Base-by-base conservation (phyloP, 345 rosid genomes). In the Corchorus capsularis region DNA sequence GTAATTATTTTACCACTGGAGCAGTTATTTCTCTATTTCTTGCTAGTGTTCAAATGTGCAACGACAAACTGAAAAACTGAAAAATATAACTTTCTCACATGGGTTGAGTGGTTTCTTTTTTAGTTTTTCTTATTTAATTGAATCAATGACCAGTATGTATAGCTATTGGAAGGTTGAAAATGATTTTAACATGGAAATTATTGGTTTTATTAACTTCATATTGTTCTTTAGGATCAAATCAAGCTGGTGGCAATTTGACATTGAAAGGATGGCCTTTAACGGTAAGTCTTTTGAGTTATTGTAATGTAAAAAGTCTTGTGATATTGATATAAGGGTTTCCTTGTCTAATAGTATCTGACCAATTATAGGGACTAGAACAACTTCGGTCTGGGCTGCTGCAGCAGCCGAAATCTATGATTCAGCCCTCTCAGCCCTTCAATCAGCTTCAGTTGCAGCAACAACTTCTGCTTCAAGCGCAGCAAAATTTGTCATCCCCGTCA, bases 191-290 rank as follows among this genome's bases (percentile, higher is more conserved):
- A 13, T 46, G 55, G 71, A 56, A 12, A 12, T 54, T 45, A 41
- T 64, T 61, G 69, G 65, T 67, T 72, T 47, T 66, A 13, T 61
- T 57, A 15, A 53, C 62, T 77, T 71, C 27, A 41, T 73, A 6
- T 17, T 70, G 57, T 78, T 27, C 56, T 57, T 14, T 41, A 90
- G 94, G 90, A 56, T 75, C 86, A 67, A 84, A 78, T 79, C 94
- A 84, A 85, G 83, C 83, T 47, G 89, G 85, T 46, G 81, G 84
- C 83, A 85, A 76, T 76, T 83, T 88, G 85, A 80, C 94, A 47
- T 72, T 88, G 84, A 88, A 88, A 81, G 91, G 94, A 75, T 88
- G 91, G 94, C 94, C 94, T 71, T 79, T 90, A 65, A 82, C 91
- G 0, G 94, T 90, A 79, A 75, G 89, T 77, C 64, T 53, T 47